Percentiles rank a stretch among this genome's conserved stretches.
Conservation (phyloP, 1,139 yeast species). For the Meyerozyma athensensis region DNA sequence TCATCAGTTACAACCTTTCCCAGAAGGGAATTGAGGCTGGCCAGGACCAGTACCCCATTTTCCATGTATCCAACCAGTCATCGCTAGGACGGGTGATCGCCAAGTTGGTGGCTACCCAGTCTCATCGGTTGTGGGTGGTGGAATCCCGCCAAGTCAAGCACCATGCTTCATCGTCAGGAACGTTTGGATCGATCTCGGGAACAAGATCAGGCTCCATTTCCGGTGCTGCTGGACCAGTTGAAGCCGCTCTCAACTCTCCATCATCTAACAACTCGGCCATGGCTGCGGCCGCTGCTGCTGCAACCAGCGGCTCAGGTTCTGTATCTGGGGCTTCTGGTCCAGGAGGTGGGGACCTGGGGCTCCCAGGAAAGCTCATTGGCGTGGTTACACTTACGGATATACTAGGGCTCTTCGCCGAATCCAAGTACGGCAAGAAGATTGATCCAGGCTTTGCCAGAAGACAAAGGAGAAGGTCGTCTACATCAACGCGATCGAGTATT, state of each 20-base stretch:
- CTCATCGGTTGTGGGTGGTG: conserved; percentile 92
- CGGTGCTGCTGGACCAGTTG: conserved; percentile 1
- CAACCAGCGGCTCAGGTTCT: neutral
- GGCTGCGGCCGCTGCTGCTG: neutral
- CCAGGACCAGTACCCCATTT: conserved; percentile 93
- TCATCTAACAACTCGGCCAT: neutral
- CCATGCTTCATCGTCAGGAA: conserved; percentile 8
- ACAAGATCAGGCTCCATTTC: neutral
- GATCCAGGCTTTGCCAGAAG: conserved; percentile 85
- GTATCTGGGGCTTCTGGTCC: conserved; percentile 5
- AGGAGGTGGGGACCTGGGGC: conserved; percentile 17
- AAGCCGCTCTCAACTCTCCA: neutral
- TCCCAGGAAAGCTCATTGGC: conserved; percentile 76
- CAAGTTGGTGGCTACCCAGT: conserved; percentile 88
- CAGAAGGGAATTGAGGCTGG: conserved; percentile 91
- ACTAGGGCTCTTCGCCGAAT: conserved; percentile 71
- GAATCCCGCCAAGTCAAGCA: conserved; percentile 38
- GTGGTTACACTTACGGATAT: conserved; percentile 90
- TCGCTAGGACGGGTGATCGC: conserved; percentile 88
- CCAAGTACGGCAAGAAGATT: conserved; percentile 57
- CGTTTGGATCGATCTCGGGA: neutral
- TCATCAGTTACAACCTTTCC: conserved; percentile 78
- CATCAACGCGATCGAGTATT: conserved; percentile 38
- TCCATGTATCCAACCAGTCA: conserved; percentile 78
- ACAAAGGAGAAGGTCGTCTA: conserved; percentile 65